phyloP scores from a whole-genome alignment of 345 rosid species.

The Abelmoschus esculentus region DNA sequence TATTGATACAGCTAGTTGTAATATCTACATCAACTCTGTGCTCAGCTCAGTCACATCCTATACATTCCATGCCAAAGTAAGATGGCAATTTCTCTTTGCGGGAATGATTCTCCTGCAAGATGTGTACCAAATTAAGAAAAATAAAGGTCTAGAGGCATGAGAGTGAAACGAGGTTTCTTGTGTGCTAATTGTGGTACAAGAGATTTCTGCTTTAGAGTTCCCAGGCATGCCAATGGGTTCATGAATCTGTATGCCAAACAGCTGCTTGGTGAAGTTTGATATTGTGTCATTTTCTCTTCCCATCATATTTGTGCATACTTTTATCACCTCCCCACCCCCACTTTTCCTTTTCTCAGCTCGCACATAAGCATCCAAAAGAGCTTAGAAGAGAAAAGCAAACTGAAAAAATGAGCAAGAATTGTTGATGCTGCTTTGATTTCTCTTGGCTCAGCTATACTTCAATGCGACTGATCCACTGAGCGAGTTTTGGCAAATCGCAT shows the following conservation, averaged over 20 bases:
- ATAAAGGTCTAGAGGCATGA: background rate
- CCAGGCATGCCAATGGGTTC: background rate
- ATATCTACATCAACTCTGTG: background rate
- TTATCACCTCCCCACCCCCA: background rate
- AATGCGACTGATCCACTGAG: slow-evolving; percentile 82
- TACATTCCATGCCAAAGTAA: background rate
- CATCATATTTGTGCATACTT: background rate
- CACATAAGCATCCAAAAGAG: background rate
- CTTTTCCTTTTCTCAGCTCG: background rate
- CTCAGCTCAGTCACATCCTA: background rate
- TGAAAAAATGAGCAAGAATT: background rate
- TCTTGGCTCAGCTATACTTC: slow-evolving; percentile 66
- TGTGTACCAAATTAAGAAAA: background rate
- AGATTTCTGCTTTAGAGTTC: background rate
- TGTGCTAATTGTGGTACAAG: background rate
- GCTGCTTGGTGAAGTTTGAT: background rate
- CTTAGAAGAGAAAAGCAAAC: background rate
- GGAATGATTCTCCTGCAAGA: background rate
- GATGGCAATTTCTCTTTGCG: background rate
- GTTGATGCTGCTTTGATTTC: slow-evolving; percentile 8
- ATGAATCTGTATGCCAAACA: background rate
- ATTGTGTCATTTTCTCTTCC: background rate
- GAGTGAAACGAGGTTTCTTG: background rate
- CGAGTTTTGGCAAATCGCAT: slow-evolving; percentile 84
- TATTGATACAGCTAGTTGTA: background rate